Evolutionary conservation across 2,329 filamentous ascomycete genomes (phyloP).

Genomic region (Colletotrichum trifolii): DNA sequence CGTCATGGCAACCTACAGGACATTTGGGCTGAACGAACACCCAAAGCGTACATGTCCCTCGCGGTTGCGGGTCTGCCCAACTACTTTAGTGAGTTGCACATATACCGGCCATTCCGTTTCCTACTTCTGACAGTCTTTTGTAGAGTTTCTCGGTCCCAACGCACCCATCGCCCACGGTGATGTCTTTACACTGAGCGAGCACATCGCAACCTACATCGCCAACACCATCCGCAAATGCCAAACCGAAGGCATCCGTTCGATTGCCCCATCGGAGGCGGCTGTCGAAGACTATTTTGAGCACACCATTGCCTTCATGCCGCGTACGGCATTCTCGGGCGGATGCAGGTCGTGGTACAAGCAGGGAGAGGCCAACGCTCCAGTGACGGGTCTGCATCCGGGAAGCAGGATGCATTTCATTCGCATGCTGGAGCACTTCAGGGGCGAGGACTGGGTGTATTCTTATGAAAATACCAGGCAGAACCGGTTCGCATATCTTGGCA

Average conservation of each 20-base stretch:
- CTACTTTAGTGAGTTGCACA: slow-evolving; percentile 60
- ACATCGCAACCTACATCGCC: slow-evolving; percentile 64
- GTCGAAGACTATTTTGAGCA: slow-evolving; percentile 64
- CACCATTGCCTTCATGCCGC: slow-evolving; percentile 62
- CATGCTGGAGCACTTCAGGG: slow-evolving; percentile 61
- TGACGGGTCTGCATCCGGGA: slow-evolving; percentile 62
- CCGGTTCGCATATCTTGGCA: slow-evolving; percentile 63
- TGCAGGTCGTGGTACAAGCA: slow-evolving; percentile 66
- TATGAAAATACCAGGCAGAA: slow-evolving; percentile 52
- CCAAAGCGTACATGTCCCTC: slow-evolving; percentile 65
- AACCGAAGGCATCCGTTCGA: slow-evolving; percentile 59
- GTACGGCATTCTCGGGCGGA: slow-evolving; percentile 59
- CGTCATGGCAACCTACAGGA: slow-evolving; percentile 63
- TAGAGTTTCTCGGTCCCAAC: slow-evolving; percentile 65
- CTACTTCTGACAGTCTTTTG: slow-evolving; percentile 5
- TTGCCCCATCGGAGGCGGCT: slow-evolving; percentile 57
- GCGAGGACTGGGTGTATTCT: slow-evolving; percentile 65
- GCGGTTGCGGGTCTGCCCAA: slow-evolving; percentile 64
- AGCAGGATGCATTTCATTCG: slow-evolving; percentile 64
- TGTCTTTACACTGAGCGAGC: slow-evolving; percentile 62
- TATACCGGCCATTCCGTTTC: neutral
- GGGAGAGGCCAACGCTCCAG: slow-evolving; percentile 53
- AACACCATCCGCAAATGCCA: slow-evolving; percentile 61
- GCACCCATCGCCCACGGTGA: slow-evolving; percentile 62
- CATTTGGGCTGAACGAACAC: slow-evolving; percentile 54